These are phyloP conservation scores for Eucommia ulmoides DNA, from an alignment of 257 asterid species.

Conservation along the genomic window DNA sequence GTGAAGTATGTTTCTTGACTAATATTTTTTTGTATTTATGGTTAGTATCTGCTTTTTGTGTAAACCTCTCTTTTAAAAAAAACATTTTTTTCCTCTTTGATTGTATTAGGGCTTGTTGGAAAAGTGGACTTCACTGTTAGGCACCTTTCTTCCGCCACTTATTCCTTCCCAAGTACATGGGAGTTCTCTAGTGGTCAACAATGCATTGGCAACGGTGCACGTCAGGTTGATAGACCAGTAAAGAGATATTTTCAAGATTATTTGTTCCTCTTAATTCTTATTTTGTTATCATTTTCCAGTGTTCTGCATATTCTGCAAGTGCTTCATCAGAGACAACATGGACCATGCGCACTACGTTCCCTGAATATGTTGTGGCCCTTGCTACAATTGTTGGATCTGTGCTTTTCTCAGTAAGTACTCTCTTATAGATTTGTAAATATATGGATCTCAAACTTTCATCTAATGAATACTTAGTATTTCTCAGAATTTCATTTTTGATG, in stretches of 20 bases:
- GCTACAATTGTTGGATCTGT: constrained; percentile 93
- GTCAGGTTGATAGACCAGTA: constrained; percentile 37
- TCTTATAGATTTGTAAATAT: no score
- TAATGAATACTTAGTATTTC: no score
- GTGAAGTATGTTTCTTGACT: no score
- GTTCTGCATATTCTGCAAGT: constrained; percentile 70
- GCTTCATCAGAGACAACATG: constrained; percentile 87
- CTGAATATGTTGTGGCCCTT: constrained; percentile 95
- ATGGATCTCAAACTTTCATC: no score
- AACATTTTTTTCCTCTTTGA: neutral
- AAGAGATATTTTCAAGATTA: neutral
- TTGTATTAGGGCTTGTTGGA: constrained; percentile 63
- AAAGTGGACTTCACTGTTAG: constrained; percentile 94
- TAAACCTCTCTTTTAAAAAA: neutral
- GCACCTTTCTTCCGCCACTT: constrained; percentile 74
- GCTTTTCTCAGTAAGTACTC: constrained; percentile 67
- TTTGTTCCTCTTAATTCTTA: constrained; percentile 13
- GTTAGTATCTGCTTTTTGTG: neutral
- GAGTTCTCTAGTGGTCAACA: constrained; percentile 44
- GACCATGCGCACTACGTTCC: constrained; percentile 91
- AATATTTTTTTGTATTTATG: neutral
- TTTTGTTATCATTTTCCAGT: constrained; percentile 28
- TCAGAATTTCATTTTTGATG: constrained; percentile 1
- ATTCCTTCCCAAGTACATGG: constrained; percentile 54
- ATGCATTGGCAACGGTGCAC: constrained; percentile 64